Evolutionary conservation across 1,139 yeast genomes (phyloP), one percentile per base, ranked within the genome.

Genomic region (Magnusiomyces magnusii): DNA sequence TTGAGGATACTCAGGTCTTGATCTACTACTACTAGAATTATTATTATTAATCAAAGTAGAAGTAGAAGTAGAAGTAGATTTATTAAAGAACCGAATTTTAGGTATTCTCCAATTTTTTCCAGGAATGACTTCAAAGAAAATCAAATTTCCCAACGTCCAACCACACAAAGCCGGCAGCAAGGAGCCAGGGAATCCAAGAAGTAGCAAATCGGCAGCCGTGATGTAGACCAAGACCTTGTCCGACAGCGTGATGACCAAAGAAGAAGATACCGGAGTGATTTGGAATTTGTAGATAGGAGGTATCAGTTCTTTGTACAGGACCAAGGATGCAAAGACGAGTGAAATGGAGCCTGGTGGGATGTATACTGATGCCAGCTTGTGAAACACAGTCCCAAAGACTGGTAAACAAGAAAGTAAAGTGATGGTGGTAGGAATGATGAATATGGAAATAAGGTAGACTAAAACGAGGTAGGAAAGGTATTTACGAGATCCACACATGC

Each of bases 251-350:
- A 62, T 71, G 62, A 62, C 69, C 61, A 55, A 65, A 60, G 52
- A 67, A 57, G 62, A 67, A 47, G 65, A 63, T 27, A 59, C 62
- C 57, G 61, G 71, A 53, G 60, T 80, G 25, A 85, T 71, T 64
- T 80, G 81, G 71, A 86, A 84, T 65, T 77, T 76, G 71, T 85
- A 87, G 19, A 81, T 78, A 0, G 80, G 76, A 0, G 95, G 95
- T 2, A 86, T 80, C 61, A 75, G 74, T 17, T 76, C 73, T 50
- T 81, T 80, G 69, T 81, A 84, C 58, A 85, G 80, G 24, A 83
- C 79, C 60, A 85, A 75, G 47, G 86, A 69, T 1, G 87, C 83
- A 58, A 86, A 81, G 9, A 86, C 54, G 0, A 86, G 66, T 0
- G 86, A 85, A 44, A 85, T 75, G 1, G 92, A 90, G 0, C 95